These are phyloP conservation scores for Botrytis fragariae DNA, from an alignment of 2,329 filamentous ascomycete species.

Conservation along the genomic window DNA sequence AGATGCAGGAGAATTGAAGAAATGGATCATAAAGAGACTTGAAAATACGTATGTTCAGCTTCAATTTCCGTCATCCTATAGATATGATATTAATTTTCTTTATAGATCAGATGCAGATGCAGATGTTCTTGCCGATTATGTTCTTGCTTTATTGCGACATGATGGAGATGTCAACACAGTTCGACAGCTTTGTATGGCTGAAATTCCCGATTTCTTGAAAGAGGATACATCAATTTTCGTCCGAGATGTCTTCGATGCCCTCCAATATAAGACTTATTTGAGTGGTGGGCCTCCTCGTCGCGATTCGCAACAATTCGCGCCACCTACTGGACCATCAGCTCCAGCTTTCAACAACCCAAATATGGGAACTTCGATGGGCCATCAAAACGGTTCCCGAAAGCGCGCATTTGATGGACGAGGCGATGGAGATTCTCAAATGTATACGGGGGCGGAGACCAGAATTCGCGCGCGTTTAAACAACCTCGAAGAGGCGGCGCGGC, in stretches of 20 bases:
- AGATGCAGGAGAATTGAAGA: conserved; percentile 63
- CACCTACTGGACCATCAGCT: conserved; percentile 34
- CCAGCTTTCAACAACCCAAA: conserved; percentile 30
- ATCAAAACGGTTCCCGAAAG: conserved; percentile 45
- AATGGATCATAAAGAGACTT: conserved; percentile 74
- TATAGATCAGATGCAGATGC: conserved; percentile 73
- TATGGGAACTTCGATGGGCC: conserved; percentile 28
- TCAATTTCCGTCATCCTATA: conserved; percentile 26
- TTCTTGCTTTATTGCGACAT: conserved; percentile 72
- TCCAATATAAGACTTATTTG: conserved; percentile 60
- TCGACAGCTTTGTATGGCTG: conserved; percentile 64
- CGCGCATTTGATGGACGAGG: conserved; percentile 53
- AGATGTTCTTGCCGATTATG: conserved; percentile 80
- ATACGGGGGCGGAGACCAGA: conserved; percentile 35
- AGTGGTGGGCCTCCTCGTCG: conserved; percentile 47
- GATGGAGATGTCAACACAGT: conserved; percentile 65
- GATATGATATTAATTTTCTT: conserved; percentile 1
- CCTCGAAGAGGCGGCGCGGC: conserved; percentile 51
- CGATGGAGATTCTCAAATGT: conserved; percentile 40
- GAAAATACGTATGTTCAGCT: conserved; percentile 62
- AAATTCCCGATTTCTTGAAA: conserved; percentile 73
- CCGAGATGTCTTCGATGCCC: conserved; percentile 65
- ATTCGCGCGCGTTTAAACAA: conserved; percentile 57
- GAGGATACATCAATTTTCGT: conserved; percentile 66
- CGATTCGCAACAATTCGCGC: conserved; percentile 30